Percentiles rank a stretch among this genome's conserved stretches.
These are phyloP conservation scores for Trematosphaeria pertusa DNA, from an alignment of 2,329 filamentous ascomycete genomes.

Conservation along the genomic window DNA sequence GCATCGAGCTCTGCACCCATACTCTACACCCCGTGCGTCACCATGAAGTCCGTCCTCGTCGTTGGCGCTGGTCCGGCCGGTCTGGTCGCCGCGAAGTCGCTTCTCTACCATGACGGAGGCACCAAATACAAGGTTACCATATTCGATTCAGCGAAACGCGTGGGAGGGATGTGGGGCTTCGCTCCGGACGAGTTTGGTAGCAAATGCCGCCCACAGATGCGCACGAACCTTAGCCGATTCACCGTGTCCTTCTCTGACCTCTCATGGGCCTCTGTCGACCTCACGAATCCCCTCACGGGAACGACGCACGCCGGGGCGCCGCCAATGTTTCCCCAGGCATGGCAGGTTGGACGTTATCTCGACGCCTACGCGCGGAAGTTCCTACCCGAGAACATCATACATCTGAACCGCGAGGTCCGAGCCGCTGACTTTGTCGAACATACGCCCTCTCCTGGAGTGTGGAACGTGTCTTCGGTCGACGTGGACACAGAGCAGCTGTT, in stretches of 20 bases:
- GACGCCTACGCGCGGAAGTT: constrained; percentile 69
- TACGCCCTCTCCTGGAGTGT: constrained; percentile 15
- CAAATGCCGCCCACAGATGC: constrained; percentile 66
- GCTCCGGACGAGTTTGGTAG: constrained; percentile 56
- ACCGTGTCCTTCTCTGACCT: constrained; percentile 71
- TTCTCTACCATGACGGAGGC: constrained; percentile 65
- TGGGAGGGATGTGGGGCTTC: constrained; percentile 81
- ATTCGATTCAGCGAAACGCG: constrained; percentile 68
- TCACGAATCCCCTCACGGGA: constrained; percentile 19
- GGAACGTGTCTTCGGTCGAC: constrained; percentile 29
- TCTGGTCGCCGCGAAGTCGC: constrained; percentile 65
- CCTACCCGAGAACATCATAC: constrained; percentile 56
- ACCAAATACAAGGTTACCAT: constrained; percentile 69
- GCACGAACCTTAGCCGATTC: constrained; percentile 77
- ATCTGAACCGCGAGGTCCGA: constrained; percentile 54
- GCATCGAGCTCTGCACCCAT: too few relatives aligned
- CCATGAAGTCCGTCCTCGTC: constrained; percentile 49
- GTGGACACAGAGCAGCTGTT: constrained; percentile 13
- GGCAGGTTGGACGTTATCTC: constrained; percentile 78
- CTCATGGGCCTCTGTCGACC: constrained; percentile 66
- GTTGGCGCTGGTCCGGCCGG: constrained; percentile 55
- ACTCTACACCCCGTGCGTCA: too few relatives aligned
- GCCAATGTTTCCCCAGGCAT: constrained; percentile 76
- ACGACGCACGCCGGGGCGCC: constrained; percentile 33
- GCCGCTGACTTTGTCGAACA: constrained; percentile 31